Conservation (phyloP, 2,329 filamentous ascomycete genomes). For the Aspergillus thermomutatus region DNA sequence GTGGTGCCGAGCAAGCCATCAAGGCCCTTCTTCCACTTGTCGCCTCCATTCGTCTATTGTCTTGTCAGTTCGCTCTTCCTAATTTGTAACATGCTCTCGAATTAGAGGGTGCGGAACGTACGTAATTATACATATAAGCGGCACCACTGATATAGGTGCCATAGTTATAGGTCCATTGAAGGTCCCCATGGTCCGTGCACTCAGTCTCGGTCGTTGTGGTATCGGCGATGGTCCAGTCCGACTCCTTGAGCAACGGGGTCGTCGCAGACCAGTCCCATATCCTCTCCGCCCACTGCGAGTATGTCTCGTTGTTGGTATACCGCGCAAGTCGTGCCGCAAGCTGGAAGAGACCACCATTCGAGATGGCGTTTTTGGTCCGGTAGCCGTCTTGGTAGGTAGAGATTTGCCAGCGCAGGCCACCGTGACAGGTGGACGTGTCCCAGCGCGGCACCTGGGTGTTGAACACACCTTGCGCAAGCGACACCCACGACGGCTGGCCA, state of each 20-base stretch:
- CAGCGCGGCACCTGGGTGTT: slow-evolving; percentile 72
- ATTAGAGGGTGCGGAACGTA: slow-evolving; percentile 22
- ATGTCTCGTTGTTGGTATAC: slow-evolving; percentile 76
- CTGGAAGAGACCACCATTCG: slow-evolving; percentile 58
- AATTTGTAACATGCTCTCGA: slow-evolving; percentile 7
- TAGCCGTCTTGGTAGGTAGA: slow-evolving; percentile 71
- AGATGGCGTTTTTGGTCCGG: slow-evolving; percentile 57
- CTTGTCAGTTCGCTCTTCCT: slow-evolving; percentile 8
- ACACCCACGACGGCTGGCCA: slow-evolving; percentile 69
- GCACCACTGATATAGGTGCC: slow-evolving; percentile 56
- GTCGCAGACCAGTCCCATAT: slow-evolving; percentile 58
- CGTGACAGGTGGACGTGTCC: slow-evolving; percentile 64
- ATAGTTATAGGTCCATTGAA: slow-evolving; percentile 58
- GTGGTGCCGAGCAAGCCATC: slow-evolving; percentile 53
- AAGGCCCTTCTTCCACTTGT: slow-evolving; percentile 57
- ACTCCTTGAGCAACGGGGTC: slow-evolving; percentile 50
- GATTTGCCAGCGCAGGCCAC: slow-evolving; percentile 83
- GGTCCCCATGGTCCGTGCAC: slow-evolving; percentile 52
- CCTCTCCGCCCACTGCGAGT: slow-evolving; percentile 72
- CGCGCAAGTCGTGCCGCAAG: slow-evolving; percentile 65
- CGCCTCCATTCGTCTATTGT: slow-evolving; percentile 35
- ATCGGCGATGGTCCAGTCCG: slow-evolving; percentile 56
- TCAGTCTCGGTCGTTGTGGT: slow-evolving; percentile 48
- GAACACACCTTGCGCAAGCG: slow-evolving; percentile 74
- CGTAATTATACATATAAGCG: slow-evolving; percentile 55